These are phyloP conservation scores for Leishmania mexicana DNA, from an alignment of 208 protist genomes.

Conservation along the genomic window DNA sequence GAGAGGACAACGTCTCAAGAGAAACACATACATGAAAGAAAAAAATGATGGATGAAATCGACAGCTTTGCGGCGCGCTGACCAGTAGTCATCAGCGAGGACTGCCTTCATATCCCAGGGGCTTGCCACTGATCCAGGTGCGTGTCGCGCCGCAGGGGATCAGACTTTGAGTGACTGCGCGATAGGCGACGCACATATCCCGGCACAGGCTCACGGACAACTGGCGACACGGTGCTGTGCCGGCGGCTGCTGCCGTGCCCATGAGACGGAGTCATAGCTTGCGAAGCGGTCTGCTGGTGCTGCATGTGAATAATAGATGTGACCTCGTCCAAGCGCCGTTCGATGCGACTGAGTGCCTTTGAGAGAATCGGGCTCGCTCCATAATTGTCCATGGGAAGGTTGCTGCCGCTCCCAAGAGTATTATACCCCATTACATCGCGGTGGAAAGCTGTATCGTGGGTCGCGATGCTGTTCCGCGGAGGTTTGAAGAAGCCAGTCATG, in stretches of 20 bases:
- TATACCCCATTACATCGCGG: constrained; percentile 10
- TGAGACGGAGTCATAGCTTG: constrained; percentile 1
- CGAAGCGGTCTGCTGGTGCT: constrained; percentile 20
- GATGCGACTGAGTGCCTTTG: constrained; percentile 64
- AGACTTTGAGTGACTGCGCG: constrained; percentile 26
- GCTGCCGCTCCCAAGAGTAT: constrained; percentile 8
- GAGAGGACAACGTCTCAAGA: neutral
- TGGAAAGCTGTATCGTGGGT: constrained; percentile 6
- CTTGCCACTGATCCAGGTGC: constrained; percentile 32
- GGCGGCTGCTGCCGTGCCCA: constrained; percentile 16
- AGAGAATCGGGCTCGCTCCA: constrained; percentile 44
- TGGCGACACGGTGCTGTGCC: constrained; percentile 24
- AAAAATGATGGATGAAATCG: neutral
- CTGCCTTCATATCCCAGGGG: constrained; percentile 16
- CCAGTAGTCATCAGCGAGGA: neutral
- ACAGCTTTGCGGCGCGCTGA: neutral
- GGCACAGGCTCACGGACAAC: constrained; percentile 13
- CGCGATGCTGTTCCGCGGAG: constrained; percentile 23
- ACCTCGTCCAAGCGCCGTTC: constrained; percentile 71
- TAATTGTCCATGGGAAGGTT: constrained; percentile 21
- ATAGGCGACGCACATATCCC: constrained; percentile 15
- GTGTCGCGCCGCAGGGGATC: constrained; percentile 19
- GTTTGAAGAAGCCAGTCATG: constrained; percentile 66
- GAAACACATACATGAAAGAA: neutral
- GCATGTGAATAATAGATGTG: constrained; percentile 64